Conservation (phyloP, 108 stramenopile species). For the Pseudonitzschia multistriata region DNA sequence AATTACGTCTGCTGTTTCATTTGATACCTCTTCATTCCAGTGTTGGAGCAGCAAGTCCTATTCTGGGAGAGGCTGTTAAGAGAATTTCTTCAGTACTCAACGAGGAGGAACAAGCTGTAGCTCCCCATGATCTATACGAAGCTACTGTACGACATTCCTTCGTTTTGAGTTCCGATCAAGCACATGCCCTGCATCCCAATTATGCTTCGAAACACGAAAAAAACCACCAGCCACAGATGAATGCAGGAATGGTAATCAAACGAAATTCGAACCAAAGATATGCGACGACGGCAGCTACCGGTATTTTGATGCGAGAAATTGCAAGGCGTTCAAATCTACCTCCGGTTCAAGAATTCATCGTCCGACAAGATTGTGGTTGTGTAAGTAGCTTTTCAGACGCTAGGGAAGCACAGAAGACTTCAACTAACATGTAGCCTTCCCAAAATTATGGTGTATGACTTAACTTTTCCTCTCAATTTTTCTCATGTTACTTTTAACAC, state of each 20-base stretch:
- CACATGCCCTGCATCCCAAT: slow-evolving; percentile 98
- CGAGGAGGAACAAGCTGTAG: slow-evolving; percentile 17
- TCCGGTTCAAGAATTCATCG: slow-evolving; percentile 90
- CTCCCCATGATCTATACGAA: slow-evolving; percentile 28
- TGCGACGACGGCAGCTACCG: slow-evolving; percentile 89
- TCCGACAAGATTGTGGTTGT: slow-evolving; percentile 93
- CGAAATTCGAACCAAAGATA: slow-evolving; percentile 97
- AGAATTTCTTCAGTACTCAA: slow-evolving; percentile 64
- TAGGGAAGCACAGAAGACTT: neutral
- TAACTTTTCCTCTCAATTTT: neutral
- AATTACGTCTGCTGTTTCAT: neutral
- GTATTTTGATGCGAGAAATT: slow-evolving; percentile 83
- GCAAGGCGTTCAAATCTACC: slow-evolving; percentile 64
- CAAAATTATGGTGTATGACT: neutral
- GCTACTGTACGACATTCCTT: slow-evolving; percentile 55
- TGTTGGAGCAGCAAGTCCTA: slow-evolving; percentile 85
- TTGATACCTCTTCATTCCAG: slow-evolving; percentile 2
- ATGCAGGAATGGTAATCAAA: slow-evolving; percentile 97
- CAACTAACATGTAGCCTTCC: neutral
- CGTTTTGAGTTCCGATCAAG: slow-evolving; percentile 87
- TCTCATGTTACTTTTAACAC: neutral
- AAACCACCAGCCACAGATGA: slow-evolving; percentile 89
- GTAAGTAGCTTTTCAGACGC: slow-evolving; percentile 40
- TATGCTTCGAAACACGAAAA: slow-evolving; percentile 92
- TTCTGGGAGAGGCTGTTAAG: slow-evolving; percentile 74